A percentile compares a stretch with the other conserved stretches of the same genome.
These are phyloP conservation scores for Monotropa hypopitys DNA, from an alignment of 179 eudicot genomes.

Conservation along the genomic window DNA sequence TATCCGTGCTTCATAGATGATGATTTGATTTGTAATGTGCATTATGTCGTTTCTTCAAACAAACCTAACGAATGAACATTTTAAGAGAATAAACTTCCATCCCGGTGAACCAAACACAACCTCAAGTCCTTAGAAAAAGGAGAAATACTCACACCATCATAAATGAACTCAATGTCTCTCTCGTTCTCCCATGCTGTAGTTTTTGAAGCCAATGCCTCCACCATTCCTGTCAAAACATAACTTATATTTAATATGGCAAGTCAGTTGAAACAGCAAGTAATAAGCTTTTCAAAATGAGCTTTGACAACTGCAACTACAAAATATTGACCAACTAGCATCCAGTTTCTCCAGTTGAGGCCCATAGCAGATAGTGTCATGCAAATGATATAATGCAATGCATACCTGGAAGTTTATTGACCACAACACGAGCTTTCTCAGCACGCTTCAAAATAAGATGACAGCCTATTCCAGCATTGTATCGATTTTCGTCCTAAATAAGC, in stretches of 20 bases:
- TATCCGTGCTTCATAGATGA: too few species aligned
- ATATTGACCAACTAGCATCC: not conserved
- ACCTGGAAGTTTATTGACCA: conserved; percentile 87
- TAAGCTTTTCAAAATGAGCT: not conserved
- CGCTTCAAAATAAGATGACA: conserved; percentile 89
- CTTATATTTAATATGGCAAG: not conserved
- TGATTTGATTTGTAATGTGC: not conserved
- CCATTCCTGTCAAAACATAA: conserved; percentile 50
- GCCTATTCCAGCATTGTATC: conserved; percentile 90
- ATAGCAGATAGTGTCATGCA: not conserved
- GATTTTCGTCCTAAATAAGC: conserved; percentile 66
- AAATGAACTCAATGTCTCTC: conserved; percentile 55
- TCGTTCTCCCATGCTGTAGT: conserved; percentile 67
- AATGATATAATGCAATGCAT: conserved; percentile 4
- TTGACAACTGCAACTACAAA: not conserved
- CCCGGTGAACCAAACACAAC: not conserved
- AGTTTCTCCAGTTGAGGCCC: not conserved
- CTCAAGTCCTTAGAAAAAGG: not conserved
- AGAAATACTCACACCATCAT: conserved; percentile 79
- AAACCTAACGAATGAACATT: not conserved
- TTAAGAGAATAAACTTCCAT: not conserved
- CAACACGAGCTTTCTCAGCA: conserved; percentile 88
- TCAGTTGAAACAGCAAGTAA: not conserved
- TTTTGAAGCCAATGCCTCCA: conserved; percentile 62
- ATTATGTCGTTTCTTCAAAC: not conserved